phyloP scores from a whole-genome alignment of 768 basidiomycete genomes.

The Tubosaeta sp. region DNA sequence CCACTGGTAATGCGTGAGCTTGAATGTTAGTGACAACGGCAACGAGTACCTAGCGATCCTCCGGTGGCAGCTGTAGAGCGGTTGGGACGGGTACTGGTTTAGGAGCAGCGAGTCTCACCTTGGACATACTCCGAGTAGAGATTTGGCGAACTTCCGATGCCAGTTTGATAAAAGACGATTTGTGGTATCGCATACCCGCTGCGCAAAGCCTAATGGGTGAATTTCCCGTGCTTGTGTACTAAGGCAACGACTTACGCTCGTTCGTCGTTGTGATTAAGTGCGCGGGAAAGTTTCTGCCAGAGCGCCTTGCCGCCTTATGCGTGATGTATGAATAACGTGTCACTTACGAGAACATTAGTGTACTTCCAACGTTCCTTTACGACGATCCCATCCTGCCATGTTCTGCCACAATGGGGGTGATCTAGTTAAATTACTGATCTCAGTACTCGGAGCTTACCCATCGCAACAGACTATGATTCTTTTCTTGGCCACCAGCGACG shows the following conservation, averaged over 20 bases:
- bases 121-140: slow-evolving; percentile 58
- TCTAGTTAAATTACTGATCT: neutral
- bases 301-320: neutral
- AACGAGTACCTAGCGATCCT: slow-evolving; percentile 48
- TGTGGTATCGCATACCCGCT: slow-evolving; percentile 47
- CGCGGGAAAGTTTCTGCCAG: slow-evolving; percentile 49
- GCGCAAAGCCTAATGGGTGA: neutral
- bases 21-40: neutral
- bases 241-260: slow-evolving; percentile 26
- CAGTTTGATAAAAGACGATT: slow-evolving; percentile 61
- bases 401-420: slow-evolving; percentile 35
- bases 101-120: slow-evolving; percentile 35
- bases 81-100: slow-evolving; percentile 4
- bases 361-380: slow-evolving; percentile 42
- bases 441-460: slow-evolving; percentile 46
- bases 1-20: slow-evolving; percentile 37
- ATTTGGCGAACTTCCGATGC: slow-evolving; percentile 55
- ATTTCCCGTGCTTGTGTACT: neutral
- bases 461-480: slow-evolving; percentile 73
- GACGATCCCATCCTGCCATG: slow-evolving; percentile 66
- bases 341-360: slow-evolving; percentile 53
- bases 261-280: slow-evolving; percentile 46
- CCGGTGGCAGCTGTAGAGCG: slow-evolving; percentile 54
- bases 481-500: slow-evolving; percentile 36
- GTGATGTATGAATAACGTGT: neutral